Evolutionary conservation across 805 yeast species (phyloP).

Genomic region (Isabelozyma heimii): DNA sequence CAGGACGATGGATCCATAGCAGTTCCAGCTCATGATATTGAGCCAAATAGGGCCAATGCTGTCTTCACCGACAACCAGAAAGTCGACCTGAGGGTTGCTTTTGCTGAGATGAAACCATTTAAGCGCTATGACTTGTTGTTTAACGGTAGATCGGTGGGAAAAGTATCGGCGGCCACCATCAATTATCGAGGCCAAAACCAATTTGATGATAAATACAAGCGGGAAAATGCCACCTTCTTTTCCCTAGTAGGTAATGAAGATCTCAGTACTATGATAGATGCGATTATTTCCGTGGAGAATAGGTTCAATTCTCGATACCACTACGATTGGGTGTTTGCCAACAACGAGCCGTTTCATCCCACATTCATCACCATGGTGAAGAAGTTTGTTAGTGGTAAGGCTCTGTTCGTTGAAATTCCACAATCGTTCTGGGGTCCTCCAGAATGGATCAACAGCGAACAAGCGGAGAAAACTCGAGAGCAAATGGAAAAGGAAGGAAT

Average conservation of each 20-base stretch:
- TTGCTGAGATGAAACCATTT: not conserved
- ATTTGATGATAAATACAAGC: not conserved
- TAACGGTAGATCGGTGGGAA: slow-evolving; percentile 3
- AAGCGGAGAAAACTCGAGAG: slow-evolving; percentile 24
- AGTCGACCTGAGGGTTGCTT: not conserved
- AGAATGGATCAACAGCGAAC: slow-evolving; percentile 16
- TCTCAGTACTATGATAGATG: slow-evolving; percentile 7
- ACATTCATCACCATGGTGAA: slow-evolving; percentile 14
- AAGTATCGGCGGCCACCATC: not conserved
- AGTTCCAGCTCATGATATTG: not conserved
- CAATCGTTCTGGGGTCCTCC: slow-evolving; percentile 20
- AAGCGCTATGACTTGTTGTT: not conserved
- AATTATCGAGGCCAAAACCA: not conserved
- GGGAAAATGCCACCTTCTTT: slow-evolving; percentile 15
- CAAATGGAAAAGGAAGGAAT: slow-evolving; percentile 22
- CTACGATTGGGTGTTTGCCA: slow-evolving; percentile 25
- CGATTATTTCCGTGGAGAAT: slow-evolving; percentile 20
- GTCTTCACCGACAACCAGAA: not conserved
- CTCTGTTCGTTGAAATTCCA: slow-evolving; percentile 18
- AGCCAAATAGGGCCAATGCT: not conserved
- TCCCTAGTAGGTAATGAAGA: slow-evolving; percentile 14
- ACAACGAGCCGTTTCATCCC: slow-evolving; percentile 19
- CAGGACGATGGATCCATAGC: not conserved
- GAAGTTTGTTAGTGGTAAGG: slow-evolving; percentile 15
- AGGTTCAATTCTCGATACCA: slow-evolving; percentile 17